Evolutionary conservation across 2,329 filamentous ascomycete species (phyloP).

Genomic region (Achaetomium macrosporum): DNA sequence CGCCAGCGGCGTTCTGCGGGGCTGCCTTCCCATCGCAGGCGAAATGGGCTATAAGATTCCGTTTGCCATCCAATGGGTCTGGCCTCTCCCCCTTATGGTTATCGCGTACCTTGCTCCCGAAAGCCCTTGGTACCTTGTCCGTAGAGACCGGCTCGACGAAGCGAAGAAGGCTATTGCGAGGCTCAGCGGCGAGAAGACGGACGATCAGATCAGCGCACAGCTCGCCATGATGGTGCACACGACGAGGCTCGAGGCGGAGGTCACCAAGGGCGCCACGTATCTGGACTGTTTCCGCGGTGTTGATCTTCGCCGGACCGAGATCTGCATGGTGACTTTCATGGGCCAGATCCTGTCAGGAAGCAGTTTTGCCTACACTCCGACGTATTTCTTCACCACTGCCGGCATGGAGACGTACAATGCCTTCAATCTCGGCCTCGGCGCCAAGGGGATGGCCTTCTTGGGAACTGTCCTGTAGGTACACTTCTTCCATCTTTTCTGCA

Average conservation of each 20-base stretch:
- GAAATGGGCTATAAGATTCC: conserved; percentile 31
- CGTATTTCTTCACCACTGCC: conserved; percentile 43
- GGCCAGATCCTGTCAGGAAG: conserved; percentile 38
- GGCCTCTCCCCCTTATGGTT: conserved; percentile 32
- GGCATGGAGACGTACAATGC: conserved; percentile 34
- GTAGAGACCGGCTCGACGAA: conserved; percentile 28
- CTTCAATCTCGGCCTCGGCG: conserved; percentile 38
- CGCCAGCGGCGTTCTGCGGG: conserved; percentile 36
- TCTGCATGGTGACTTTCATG: conserved; percentile 37
- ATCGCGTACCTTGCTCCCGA: conserved; percentile 33
- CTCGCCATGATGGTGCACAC: conserved; percentile 41
- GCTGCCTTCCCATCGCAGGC: conserved; percentile 29
- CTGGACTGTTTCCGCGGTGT: conserved; percentile 43
- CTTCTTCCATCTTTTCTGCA: too few species aligned
- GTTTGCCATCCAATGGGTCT: conserved; percentile 35
- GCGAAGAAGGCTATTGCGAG: conserved; percentile 23
- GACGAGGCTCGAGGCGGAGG: conserved; percentile 40
- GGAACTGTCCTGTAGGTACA: conserved; percentile 32
- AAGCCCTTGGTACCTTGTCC: conserved; percentile 35
- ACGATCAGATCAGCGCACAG: conserved; percentile 28
- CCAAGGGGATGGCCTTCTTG: conserved; percentile 39
- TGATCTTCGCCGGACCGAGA: conserved; percentile 42
- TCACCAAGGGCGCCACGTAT: conserved; percentile 36
- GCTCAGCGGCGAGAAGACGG: conserved; percentile 28
- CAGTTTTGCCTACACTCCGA: conserved; percentile 35